Evolutionary conservation across 2,329 filamentous ascomycete species (phyloP).

Genomic region (Arthroderma sp.): DNA sequence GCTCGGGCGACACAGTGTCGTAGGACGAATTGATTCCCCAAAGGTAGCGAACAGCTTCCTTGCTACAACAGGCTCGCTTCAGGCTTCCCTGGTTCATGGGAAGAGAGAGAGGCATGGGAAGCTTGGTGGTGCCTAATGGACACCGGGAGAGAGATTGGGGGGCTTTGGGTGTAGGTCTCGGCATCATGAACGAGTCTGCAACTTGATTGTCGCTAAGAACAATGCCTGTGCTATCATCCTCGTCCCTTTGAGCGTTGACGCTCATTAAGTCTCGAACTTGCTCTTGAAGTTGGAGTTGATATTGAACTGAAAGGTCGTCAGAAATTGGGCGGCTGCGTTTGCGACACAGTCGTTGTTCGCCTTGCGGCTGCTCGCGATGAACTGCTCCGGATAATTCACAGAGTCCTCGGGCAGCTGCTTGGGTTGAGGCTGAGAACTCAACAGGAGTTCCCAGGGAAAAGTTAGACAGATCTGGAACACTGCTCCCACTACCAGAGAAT

Average conservation of each 20-base stretch:
- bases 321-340: conserved; percentile 30
- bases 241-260: conserved; percentile 12
- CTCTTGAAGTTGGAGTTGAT: conserved; percentile 25
- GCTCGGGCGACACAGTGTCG: too few relatives aligned
- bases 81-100: conserved; percentile 18
- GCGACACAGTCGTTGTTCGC: conserved; percentile 16
- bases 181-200: conserved; percentile 21
- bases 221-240: conserved; percentile 14
- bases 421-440: conserved; percentile 11
- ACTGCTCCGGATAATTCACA: conserved; percentile 27
- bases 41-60: conserved; percentile 3
- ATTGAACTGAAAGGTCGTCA: conserved; percentile 18
- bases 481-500: conserved; percentile 15
- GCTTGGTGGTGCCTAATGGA: conserved; percentile 13
- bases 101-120: conserved; percentile 19
- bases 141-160: conserved; percentile 9
- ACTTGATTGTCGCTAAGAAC: conserved; percentile 21
- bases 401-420: conserved; percentile 29
- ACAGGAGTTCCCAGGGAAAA: conserved; percentile 22
- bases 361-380: conserved; percentile 8
- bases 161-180: conserved; percentile 11
- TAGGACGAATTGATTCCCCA: conserved; percentile 2
- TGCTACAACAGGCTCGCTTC: conserved; percentile 29
- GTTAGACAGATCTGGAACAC: conserved; percentile 22
- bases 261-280: conserved; percentile 27